A percentile compares a stretch with the other conserved stretches of the same genome.
Conservation (phyloP, 2,329 filamentous ascomycete species). For the Myrmaecium sp. region DNA sequence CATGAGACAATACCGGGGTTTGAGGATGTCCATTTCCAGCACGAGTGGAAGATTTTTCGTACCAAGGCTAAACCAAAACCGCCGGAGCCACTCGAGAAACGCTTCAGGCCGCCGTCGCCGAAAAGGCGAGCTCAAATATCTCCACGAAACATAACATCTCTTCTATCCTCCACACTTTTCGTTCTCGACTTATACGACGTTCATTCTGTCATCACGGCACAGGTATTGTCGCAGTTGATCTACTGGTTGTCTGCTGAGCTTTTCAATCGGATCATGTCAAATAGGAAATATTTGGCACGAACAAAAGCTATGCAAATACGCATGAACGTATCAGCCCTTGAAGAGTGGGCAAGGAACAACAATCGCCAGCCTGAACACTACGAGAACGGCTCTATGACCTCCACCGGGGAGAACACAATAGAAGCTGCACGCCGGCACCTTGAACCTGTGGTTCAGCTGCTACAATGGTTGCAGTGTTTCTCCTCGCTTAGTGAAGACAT, state of each 20-base stretch:
- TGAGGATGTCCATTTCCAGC: conserved; percentile 90
- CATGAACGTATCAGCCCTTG: conserved; percentile 90
- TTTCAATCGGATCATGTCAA: conserved; percentile 96
- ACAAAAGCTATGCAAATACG: conserved; percentile 99
- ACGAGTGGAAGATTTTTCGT: conserved; percentile 97
- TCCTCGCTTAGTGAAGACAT: conserved; percentile 84
- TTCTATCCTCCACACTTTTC: conserved; percentile 89
- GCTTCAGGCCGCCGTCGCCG: conserved; percentile 80
- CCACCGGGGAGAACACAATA: conserved; percentile 71
- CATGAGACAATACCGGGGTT: conserved; percentile 97
- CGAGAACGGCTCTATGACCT: conserved; percentile 74
- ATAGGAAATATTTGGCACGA: conserved; percentile 79
- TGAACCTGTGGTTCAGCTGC: conserved; percentile 75
- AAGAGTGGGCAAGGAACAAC: conserved; percentile 90
- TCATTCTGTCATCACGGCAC: conserved; percentile 85
- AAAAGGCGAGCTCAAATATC: conserved; percentile 84
- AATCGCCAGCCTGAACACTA: conserved; percentile 92
- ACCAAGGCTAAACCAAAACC: conserved; percentile 75
- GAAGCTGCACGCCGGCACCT: conserved; percentile 74
- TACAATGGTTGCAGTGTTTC: conserved; percentile 97
- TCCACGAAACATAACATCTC: conserved; percentile 85
- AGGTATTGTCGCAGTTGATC: conserved; percentile 79
- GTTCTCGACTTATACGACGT: conserved; percentile 98
- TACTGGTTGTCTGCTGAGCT: conserved; percentile 95
- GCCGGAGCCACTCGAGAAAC: conserved; percentile 73